Evolutionary conservation across 345 rosid genomes (phyloP).

Genomic region (Raphanus raphanistrum): DNA sequence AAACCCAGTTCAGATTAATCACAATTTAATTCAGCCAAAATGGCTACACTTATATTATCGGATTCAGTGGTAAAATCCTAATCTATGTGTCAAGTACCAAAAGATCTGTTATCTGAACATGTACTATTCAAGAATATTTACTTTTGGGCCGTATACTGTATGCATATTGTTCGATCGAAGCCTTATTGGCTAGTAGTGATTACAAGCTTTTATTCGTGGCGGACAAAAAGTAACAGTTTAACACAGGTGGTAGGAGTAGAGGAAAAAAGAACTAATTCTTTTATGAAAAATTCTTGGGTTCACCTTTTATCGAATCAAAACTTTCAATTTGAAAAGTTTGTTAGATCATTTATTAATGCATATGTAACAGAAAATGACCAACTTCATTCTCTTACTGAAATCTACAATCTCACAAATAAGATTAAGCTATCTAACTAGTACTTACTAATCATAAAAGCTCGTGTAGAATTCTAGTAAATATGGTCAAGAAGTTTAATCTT

Average conservation of each 20-base stretch:
- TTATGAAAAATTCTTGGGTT: too few species aligned
- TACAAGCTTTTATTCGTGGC: conserved; percentile 9
- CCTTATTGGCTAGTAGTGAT: neutral
- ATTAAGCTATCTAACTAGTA: neutral
- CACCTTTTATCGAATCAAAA: neutral
- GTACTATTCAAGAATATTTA: too few species aligned
- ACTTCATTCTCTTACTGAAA: neutral
- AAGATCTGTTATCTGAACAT: too few species aligned
- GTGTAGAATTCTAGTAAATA: neutral
- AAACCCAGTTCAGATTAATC: neutral
- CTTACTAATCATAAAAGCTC: neutral
- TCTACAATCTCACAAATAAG: neutral
- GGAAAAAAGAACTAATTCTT: neutral
- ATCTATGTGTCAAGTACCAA: too few species aligned
- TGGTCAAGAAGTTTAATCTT: neutral
- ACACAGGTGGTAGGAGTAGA: neutral
- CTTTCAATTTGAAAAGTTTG: conserved; percentile 3
- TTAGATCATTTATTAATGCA: neutral
- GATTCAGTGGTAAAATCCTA: too few species aligned
- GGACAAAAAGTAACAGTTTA: neutral
- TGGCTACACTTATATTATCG: too few species aligned
- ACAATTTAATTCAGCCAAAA: too few species aligned
- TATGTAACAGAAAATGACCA: conserved; percentile 7
- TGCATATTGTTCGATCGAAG: too few species aligned
- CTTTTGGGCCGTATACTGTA: too few species aligned